These are phyloP conservation scores for Ceratocystis alfenasii DNA, from an alignment of 2,329 filamentous ascomycete genomes.

Conservation along the genomic window DNA sequence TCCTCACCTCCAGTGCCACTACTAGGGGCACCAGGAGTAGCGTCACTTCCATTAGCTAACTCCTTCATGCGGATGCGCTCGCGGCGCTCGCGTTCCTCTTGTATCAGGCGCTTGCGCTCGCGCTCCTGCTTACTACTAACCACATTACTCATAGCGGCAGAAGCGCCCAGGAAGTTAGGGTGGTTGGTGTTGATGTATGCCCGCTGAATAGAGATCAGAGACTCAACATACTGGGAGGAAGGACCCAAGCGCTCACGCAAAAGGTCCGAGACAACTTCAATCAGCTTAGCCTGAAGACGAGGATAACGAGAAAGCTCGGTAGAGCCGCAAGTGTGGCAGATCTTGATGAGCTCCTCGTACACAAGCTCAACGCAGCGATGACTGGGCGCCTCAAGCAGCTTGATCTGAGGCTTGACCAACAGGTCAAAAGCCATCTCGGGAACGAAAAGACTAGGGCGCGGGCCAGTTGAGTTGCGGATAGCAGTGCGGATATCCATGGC, in stretches of 20 bases:
- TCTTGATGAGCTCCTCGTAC: constrained; percentile 98
- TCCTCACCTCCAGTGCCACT: constrained; percentile 32
- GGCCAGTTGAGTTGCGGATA: constrained; percentile 94
- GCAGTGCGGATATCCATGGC: constrained; percentile 91
- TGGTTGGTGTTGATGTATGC: constrained; percentile 99
- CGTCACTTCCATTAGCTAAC: constrained; percentile 58
- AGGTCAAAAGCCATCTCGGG: constrained; percentile 96
- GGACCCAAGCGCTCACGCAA: constrained; percentile 85
- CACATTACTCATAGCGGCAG: constrained; percentile 93
- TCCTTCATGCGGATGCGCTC: constrained; percentile 77
- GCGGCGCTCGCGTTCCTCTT: constrained; percentile 75
- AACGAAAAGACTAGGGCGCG: constrained; percentile 88
- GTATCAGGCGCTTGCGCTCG: constrained; percentile 66
- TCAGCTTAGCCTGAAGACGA: constrained; percentile 86
- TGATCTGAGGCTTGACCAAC: constrained; percentile 96
- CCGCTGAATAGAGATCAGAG: constrained; percentile 89
- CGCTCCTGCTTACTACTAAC: constrained; percentile 91
- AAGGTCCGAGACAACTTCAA: constrained; percentile 94
- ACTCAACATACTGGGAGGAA: constrained; percentile 83
- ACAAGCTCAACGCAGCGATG: constrained; percentile 96
- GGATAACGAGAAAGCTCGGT: constrained; percentile 88
- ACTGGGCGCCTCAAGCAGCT: constrained; percentile 84
- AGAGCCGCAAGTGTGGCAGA: constrained; percentile 95
- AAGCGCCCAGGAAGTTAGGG: constrained; percentile 93
- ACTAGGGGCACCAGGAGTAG: constrained; percentile 1